Percentiles rank a stretch among this genome's conserved stretches.
These are phyloP conservation scores for Botrytis medusae DNA, from an alignment of 2,329 filamentous ascomycete genomes.

Conservation along the genomic window DNA sequence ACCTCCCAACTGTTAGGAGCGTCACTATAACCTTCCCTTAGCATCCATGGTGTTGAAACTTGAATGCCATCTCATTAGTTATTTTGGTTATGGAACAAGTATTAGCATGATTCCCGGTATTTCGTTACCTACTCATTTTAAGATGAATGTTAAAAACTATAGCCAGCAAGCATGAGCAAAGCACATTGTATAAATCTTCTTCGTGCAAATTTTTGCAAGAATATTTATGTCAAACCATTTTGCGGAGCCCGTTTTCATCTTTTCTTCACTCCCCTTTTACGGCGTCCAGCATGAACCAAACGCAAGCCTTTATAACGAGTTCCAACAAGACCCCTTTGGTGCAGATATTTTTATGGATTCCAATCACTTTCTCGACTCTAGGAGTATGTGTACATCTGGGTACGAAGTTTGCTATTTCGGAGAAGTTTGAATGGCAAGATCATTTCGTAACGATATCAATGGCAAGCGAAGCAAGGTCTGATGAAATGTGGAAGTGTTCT, in stretches of 20 bases:
- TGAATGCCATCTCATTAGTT: not conserved
- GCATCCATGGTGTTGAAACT: not conserved
- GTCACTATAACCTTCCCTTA: not conserved
- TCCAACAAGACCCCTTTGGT: conserved; percentile 14
- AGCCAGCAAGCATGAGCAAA: not conserved
- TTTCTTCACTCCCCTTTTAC: not conserved
- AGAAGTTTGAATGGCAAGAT: conserved; percentile 8
- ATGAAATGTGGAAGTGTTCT: not conserved
- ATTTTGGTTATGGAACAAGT: not conserved
- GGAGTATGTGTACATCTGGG: not conserved
- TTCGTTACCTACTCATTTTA: not conserved
- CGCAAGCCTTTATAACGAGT: not conserved
- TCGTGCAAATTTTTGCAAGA: not conserved
- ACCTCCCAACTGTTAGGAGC: not conserved
- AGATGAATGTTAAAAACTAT: not conserved
- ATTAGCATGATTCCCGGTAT: not conserved
- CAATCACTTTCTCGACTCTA: not conserved
- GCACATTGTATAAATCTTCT: not conserved
- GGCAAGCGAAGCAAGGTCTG: not conserved
- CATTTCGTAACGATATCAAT: conserved; percentile 11
- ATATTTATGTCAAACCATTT: not conserved
- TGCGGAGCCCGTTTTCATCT: not conserved
- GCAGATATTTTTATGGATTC: conserved; percentile 14
- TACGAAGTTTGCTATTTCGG: conserved; percentile 1
- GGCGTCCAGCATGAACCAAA: not conserved